These are phyloP conservation scores for Boletus reticuloceps DNA, from an alignment of 768 basidiomycete species.

Conservation along the genomic window DNA sequence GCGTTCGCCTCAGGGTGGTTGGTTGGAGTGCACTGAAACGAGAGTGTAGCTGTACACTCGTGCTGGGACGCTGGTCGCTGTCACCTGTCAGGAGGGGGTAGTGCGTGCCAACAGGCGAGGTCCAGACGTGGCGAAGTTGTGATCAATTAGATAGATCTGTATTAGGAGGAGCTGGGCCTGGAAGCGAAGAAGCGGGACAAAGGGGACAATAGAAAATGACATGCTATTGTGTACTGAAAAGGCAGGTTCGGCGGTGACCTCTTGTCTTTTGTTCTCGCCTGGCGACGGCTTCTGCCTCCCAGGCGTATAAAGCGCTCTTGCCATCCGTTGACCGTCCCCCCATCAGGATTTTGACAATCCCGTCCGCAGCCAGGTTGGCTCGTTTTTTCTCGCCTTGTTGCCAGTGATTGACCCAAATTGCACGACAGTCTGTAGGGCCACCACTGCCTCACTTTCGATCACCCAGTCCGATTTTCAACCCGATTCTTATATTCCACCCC, in stretches of 20 bases:
- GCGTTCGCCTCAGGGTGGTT: slow-evolving; percentile 22
- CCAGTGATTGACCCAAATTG: not conserved
- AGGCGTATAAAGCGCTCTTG: slow-evolving; percentile 26
- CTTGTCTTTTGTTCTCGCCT: slow-evolving; percentile 34
- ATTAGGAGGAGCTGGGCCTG: too few relatives aligned
- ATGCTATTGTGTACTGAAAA: slow-evolving; percentile 31
- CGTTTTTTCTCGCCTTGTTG: slow-evolving; percentile 1
- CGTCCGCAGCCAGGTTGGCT: slow-evolving; percentile 31
- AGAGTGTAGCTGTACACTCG: slow-evolving; percentile 62
- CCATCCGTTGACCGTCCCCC: not conserved
- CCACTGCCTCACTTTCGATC: slow-evolving; percentile 17
- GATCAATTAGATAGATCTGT: slow-evolving; percentile 10
- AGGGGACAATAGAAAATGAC: slow-evolving; percentile 21
- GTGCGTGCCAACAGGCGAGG: slow-evolving; percentile 56
- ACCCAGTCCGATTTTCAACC: slow-evolving; percentile 26
- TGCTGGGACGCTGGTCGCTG: slow-evolving; percentile 64
- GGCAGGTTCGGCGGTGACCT: not conserved
- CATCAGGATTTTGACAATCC: slow-evolving; percentile 39
- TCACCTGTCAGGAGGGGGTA: slow-evolving; percentile 79
- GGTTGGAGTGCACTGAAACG: slow-evolving; percentile 4
- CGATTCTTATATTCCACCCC: slow-evolving; percentile 4
- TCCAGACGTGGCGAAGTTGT: slow-evolving; percentile 32
- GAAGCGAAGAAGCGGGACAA: slow-evolving; percentile 19
- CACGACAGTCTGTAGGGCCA: slow-evolving; percentile 28
- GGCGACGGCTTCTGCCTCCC: slow-evolving; percentile 21